Evolutionary conservation across 192 early-diverging fungal species (phyloP).

Genomic region (Coemansia sp.): DNA sequence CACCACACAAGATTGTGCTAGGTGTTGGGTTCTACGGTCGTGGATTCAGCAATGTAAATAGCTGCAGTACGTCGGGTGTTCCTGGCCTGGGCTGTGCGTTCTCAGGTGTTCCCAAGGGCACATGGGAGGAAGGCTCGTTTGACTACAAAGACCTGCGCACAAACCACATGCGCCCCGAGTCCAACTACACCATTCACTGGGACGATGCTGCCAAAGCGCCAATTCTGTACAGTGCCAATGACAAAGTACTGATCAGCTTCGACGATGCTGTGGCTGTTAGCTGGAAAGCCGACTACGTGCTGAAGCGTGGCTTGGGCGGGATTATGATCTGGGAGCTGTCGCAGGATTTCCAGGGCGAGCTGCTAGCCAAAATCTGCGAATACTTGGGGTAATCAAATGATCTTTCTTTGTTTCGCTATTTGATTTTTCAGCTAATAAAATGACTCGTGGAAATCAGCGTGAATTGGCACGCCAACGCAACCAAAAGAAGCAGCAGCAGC

Average conservation of each 20-base stretch:
- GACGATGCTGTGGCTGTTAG: constrained; percentile 67
- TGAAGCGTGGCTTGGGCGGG: constrained; percentile 59
- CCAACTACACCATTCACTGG: constrained; percentile 68
- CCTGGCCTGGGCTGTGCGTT: constrained; percentile 62
- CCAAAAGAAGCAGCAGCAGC: constrained; percentile 49
- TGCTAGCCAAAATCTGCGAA: constrained; percentile 49
- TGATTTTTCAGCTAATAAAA: constrained; percentile 10
- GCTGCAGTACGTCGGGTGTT: constrained; percentile 36
- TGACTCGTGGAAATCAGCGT: constrained; percentile 59
- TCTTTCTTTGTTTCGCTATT: background rate
- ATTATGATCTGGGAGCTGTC: constrained; percentile 82
- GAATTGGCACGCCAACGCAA: constrained; percentile 49
- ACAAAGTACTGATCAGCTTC: constrained; percentile 75
- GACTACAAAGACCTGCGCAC: constrained; percentile 77
- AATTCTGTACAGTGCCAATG: constrained; percentile 73
- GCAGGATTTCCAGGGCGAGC: constrained; percentile 45
- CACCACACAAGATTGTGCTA: constrained; percentile 79
- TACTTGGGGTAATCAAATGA: constrained; percentile 34
- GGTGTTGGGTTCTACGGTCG: constrained; percentile 92
- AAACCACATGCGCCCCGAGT: constrained; percentile 49
- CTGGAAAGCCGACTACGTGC: constrained; percentile 67
- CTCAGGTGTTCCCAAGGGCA: constrained; percentile 70
- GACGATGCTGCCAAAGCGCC: constrained; percentile 73
- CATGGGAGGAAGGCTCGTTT: constrained; percentile 88
- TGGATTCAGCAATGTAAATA: constrained; percentile 82